Percentiles rank a stretch among this genome's conserved stretches.
Conservation (phyloP, 345 rosid species). For the Aethionema arabicum region DNA sequence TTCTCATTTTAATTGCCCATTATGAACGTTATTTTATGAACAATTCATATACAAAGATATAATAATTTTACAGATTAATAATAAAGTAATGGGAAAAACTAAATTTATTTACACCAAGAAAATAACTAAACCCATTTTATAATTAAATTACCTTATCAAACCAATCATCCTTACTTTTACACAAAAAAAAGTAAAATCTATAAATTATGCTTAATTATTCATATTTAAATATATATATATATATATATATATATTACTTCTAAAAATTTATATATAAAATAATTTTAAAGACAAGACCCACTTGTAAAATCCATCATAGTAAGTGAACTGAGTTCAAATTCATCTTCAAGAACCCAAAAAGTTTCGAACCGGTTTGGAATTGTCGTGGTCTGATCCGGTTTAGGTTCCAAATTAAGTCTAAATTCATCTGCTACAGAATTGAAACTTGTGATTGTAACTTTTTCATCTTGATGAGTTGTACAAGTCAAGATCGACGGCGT, state of each 20-base stretch:
- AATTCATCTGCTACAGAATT: slow-evolving; percentile 7
- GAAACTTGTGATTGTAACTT: slow-evolving; percentile 13
- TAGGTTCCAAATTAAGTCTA: slow-evolving; percentile 24
- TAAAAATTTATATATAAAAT: slow-evolving; percentile 11
- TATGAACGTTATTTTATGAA: no score
- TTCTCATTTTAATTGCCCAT: no score
- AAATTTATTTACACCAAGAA: slow-evolving; percentile 1
- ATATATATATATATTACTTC: slow-evolving; percentile 11
- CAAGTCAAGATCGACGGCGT: slow-evolving; percentile 20
- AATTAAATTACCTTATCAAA: not conserved
- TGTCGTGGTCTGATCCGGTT: slow-evolving; percentile 15
- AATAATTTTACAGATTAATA: no score
- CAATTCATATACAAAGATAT: no score
- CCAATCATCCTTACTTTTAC: slow-evolving; percentile 19
- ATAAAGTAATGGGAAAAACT: not conserved
- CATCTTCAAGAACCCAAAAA: slow-evolving; percentile 44
- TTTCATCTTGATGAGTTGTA: slow-evolving; percentile 11
- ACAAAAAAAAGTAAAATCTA: not conserved
- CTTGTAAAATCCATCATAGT: slow-evolving; percentile 44
- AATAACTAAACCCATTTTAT: slow-evolving; percentile 1
- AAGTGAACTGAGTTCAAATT: slow-evolving; percentile 39
- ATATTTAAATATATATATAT: slow-evolving; percentile 19
- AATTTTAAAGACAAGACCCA: slow-evolving; percentile 34
- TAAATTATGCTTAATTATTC: no score
- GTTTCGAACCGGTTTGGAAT: slow-evolving; percentile 31